Evolutionary conservation across 2,329 filamentous ascomycete genomes (phyloP).

Genomic region (Monosporascus sp.): DNA sequence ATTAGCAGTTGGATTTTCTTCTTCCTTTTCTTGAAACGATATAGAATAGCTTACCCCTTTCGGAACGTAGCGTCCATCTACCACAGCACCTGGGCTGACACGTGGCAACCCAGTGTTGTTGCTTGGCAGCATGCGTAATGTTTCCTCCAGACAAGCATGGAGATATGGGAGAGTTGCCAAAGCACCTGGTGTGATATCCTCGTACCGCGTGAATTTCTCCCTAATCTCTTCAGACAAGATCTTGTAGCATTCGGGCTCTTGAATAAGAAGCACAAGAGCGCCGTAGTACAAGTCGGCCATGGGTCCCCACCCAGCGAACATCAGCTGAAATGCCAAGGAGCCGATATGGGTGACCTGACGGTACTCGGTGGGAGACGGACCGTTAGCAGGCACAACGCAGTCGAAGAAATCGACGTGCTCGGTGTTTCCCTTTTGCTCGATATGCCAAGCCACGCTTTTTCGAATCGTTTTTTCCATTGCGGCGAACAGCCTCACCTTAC

Average conservation of each 20-base stretch:
- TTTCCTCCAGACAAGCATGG: conserved; percentile 29
- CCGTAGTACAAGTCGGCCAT: conserved; percentile 9
- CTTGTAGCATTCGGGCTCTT: conserved; percentile 18
- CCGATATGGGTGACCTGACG: conserved; percentile 7
- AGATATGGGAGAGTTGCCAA: conserved; percentile 26
- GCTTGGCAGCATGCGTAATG: conserved; percentile 26
- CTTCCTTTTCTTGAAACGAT: too few species aligned
- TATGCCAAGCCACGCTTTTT: conserved; percentile 7
- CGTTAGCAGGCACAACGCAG: conserved; percentile 7
- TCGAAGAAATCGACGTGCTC: conserved; percentile 17
- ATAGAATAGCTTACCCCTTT: conserved; percentile 12
- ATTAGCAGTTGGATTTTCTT: too few species aligned
- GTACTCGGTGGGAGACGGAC: not conserved
- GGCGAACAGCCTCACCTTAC: conserved; percentile 1
- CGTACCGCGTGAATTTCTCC: conserved; percentile 18
- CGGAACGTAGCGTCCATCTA: conserved; percentile 18
- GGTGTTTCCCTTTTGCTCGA: conserved; percentile 8
- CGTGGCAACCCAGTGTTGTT: conserved; percentile 17
- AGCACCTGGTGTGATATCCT: conserved; percentile 22
- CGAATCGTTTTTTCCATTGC: conserved; percentile 6
- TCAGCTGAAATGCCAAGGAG: conserved; percentile 10
- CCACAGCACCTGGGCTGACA: conserved; percentile 15
- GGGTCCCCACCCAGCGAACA: conserved; percentile 14
- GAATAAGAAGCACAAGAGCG: conserved; percentile 13
- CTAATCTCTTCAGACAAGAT: conserved; percentile 28